These are phyloP conservation scores for Clausena lansium DNA, from an alignment of 345 rosid species.

Conservation along the genomic window DNA sequence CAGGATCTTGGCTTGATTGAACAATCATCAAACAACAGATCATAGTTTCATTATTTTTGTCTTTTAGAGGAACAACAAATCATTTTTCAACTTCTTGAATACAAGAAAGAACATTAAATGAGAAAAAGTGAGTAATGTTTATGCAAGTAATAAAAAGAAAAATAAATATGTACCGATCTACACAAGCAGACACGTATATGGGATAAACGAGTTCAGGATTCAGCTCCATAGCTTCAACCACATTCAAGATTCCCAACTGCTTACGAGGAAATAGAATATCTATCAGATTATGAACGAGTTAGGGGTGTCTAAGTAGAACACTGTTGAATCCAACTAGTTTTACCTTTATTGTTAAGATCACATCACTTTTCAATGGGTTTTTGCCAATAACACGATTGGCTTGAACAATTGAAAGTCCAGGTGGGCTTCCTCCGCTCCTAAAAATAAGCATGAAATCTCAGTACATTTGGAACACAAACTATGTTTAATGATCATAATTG, in stretches of 20 bases:
- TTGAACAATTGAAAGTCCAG: conserved; percentile 87
- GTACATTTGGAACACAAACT: conserved; percentile 16
- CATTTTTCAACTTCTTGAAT: conserved; percentile 1
- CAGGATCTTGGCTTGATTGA: conserved; percentile 76
- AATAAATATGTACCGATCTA: conserved; percentile 54
- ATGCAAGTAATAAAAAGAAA: conserved; percentile 9
- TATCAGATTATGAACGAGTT: background rate
- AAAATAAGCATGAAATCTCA: conserved; percentile 24
- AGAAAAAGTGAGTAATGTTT: background rate
- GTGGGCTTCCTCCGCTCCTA: conserved; percentile 73
- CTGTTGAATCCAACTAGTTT: conserved; percentile 10
- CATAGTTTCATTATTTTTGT: conserved; percentile 1
- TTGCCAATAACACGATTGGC: conserved; percentile 76
- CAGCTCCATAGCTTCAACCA: conserved; percentile 72
- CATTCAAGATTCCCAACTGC: conserved; percentile 91
- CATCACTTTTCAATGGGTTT: conserved; percentile 58
- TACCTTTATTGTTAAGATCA: conserved; percentile 78
- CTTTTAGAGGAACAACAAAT: background rate
- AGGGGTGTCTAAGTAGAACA: background rate
- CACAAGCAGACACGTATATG: conserved; percentile 70
- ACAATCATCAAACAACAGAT: conserved; percentile 30
- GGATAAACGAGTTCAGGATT: conserved; percentile 77
- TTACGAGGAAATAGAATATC: conserved; percentile 11
- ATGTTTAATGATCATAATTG: conserved; percentile 7
- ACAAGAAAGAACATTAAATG: conserved; percentile 8